phyloP scores from a whole-genome alignment of 352 stramenopile genomes.

The Lagenidium sp. region DNA sequence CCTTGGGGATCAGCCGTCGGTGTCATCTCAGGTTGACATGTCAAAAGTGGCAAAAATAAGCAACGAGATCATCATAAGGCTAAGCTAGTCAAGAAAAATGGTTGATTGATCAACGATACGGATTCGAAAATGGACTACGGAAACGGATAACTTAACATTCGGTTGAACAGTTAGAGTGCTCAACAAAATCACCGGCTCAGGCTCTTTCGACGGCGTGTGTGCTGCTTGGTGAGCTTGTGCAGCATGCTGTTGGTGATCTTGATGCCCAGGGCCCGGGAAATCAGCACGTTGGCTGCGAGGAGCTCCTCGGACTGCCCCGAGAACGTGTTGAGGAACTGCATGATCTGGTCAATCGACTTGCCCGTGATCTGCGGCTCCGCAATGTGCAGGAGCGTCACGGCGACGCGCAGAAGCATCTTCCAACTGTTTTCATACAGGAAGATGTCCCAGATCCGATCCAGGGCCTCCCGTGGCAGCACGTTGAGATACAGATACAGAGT shows the following conservation, averaged over 20 bases:
- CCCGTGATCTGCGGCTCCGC: slow-evolving; percentile 49
- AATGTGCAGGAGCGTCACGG: slow-evolving; percentile 58
- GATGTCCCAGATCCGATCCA: slow-evolving; percentile 82
- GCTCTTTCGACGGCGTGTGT: slow-evolving; percentile 38
- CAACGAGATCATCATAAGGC: too few species aligned
- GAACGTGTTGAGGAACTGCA: slow-evolving; percentile 86
- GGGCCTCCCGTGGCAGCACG: slow-evolving; percentile 52
- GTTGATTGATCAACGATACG: too few species aligned
- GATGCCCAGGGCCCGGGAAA: slow-evolving; percentile 40
- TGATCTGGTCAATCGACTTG: slow-evolving; percentile 75
- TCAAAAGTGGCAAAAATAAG: too few species aligned
- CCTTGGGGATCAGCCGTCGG: too few species aligned
- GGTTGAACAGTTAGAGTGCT: too few species aligned
- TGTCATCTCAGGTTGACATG: too few species aligned
- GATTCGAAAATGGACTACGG: too few species aligned
- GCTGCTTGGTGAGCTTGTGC: slow-evolving; percentile 62
- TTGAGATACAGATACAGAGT: slow-evolving; percentile 84
- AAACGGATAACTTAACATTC: too few species aligned
- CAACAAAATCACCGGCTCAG: slow-evolving; percentile 14
- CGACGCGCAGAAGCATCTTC: slow-evolving; percentile 78
- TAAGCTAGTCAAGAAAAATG: too few species aligned
- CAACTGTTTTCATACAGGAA: slow-evolving; percentile 81
- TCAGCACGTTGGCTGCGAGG: slow-evolving; percentile 35
- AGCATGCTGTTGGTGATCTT: slow-evolving; percentile 79
- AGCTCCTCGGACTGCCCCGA: slow-evolving; percentile 38